Evolutionary conservation across 139 green algal species (phyloP).

Genomic region (Trebouxia sp.): DNA sequence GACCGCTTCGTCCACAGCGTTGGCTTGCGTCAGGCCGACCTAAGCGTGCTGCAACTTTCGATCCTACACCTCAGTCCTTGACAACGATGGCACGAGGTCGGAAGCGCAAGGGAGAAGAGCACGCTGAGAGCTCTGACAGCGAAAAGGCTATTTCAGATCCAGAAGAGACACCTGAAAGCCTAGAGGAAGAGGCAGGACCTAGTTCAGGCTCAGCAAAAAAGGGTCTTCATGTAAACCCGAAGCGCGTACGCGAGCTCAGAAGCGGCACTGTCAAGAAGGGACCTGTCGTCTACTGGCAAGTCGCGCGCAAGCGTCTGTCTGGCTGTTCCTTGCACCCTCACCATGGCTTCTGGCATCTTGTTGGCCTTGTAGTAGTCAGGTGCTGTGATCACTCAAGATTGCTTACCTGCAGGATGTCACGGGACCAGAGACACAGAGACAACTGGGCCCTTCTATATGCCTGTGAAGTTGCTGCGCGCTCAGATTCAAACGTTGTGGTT

Average conservation of each 20-base stretch:
- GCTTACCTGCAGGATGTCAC: slow-evolving; percentile 69
- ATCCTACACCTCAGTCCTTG: too few relatives aligned
- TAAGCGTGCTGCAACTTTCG: too few relatives aligned
- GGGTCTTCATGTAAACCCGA: slow-evolving; percentile 56
- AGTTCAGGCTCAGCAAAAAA: background rate
- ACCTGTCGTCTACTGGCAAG: slow-evolving; percentile 81
- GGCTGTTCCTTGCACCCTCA: too few relatives aligned
- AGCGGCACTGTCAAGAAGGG: slow-evolving; percentile 45
- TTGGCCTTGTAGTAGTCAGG: too few relatives aligned
- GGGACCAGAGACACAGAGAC: slow-evolving; percentile 89
- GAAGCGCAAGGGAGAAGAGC: background rate
- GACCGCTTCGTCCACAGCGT: background rate
- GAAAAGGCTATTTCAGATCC: background rate
- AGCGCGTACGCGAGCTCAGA: slow-evolving; percentile 60
- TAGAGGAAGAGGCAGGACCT: background rate
- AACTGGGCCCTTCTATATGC: slow-evolving; percentile 97
- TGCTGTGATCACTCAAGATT: too few relatives aligned
- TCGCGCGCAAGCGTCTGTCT: too few relatives aligned
- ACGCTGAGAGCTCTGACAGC: background rate
- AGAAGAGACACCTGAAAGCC: background rate
- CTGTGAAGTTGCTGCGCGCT: slow-evolving; percentile 57
- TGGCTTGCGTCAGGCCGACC: background rate
- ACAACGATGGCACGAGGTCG: background rate
- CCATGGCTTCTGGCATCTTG: too few relatives aligned
- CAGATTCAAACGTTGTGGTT: slow-evolving; percentile 59